These are phyloP conservation scores for Sporothrix humicola DNA, from an alignment of 2,329 filamentous ascomycete genomes.

Conservation along the genomic window DNA sequence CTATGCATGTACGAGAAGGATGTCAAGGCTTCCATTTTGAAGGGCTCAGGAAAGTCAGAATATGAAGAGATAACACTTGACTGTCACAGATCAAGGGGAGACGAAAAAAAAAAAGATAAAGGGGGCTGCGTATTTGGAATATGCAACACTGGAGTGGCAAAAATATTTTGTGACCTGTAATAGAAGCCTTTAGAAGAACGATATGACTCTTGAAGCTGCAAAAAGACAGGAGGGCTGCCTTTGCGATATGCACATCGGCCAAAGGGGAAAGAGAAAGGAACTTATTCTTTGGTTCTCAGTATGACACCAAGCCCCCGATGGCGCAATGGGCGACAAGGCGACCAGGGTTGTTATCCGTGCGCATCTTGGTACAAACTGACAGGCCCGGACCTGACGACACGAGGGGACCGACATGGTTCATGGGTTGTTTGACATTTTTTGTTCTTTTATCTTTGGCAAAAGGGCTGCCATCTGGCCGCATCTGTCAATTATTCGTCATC, in stretches of 20 bases:
- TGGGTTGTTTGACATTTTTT: no score
- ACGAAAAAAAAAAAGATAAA: neutral
- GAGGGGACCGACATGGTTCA: neutral
- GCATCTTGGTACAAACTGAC: constrained; percentile 21
- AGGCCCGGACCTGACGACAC: neutral
- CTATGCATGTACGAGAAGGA: constrained; percentile 17
- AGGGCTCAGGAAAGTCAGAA: neutral
- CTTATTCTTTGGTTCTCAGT: neutral
- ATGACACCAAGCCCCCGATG: constrained; percentile 11
- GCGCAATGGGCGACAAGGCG: neutral
- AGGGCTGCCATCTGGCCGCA: neutral
- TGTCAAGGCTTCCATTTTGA: neutral
- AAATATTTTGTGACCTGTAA: neutral
- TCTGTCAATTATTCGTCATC: neutral
- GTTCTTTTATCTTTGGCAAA: no score
- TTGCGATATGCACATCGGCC: neutral
- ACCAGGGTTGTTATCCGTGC: constrained; percentile 13
- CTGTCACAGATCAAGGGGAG: no score
- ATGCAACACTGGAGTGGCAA: neutral
- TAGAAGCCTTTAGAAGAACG: no score
- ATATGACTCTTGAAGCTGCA: no score
- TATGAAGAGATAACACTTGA: no score
- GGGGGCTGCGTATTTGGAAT: neutral
- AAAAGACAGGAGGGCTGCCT: no score
- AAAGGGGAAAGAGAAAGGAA: neutral